A percentile compares a stretch with the other conserved stretches of the same genome.
phyloP scores from a whole-genome alignment of 371 early-diverging fungal genomes.

The Mortierella sp. region DNA sequence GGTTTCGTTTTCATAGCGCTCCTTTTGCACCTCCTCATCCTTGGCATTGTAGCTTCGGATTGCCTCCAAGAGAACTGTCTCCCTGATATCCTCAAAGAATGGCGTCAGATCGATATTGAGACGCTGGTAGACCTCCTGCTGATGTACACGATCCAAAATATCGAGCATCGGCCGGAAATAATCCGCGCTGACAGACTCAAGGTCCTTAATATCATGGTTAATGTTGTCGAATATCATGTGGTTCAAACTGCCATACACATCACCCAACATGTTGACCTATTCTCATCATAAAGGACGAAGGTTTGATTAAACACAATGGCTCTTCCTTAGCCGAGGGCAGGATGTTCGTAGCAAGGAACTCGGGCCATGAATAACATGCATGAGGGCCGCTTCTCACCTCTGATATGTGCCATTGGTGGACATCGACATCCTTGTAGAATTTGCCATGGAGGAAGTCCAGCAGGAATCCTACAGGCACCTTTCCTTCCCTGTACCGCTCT shows the following conservation, averaged over 20 bases:
- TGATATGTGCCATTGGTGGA: constrained; percentile 61
- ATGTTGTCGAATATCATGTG: constrained; percentile 53
- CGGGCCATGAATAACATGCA: too few relatives aligned
- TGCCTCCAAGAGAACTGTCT: constrained; percentile 32
- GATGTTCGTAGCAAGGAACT: too few relatives aligned
- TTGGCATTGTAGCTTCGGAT: constrained; percentile 56
- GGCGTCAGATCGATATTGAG: constrained; percentile 58
- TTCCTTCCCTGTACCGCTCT: constrained; percentile 57
- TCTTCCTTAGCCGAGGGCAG: too few relatives aligned
- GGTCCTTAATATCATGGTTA: constrained; percentile 56
- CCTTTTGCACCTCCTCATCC: constrained; percentile 54
- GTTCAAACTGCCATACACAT: constrained; percentile 61
- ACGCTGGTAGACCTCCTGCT: constrained; percentile 53
- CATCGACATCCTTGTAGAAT: constrained; percentile 58
- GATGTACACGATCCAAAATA: constrained; percentile 55
- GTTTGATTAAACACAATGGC: too few relatives aligned
- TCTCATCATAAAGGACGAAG: constrained; percentile 10
- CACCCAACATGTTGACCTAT: constrained; percentile 56
- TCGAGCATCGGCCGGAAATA: constrained; percentile 58
- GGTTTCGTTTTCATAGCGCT: constrained; percentile 49
- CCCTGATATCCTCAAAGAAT: constrained; percentile 63
- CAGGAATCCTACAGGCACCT: constrained; percentile 57
- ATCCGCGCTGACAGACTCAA: constrained; percentile 28
- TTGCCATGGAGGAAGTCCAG: constrained; percentile 62
- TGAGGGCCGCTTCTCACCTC: constrained; percentile 56